Base-by-base conservation (phyloP, 257 asterid genomes). In the Plantago ovata region DNA sequence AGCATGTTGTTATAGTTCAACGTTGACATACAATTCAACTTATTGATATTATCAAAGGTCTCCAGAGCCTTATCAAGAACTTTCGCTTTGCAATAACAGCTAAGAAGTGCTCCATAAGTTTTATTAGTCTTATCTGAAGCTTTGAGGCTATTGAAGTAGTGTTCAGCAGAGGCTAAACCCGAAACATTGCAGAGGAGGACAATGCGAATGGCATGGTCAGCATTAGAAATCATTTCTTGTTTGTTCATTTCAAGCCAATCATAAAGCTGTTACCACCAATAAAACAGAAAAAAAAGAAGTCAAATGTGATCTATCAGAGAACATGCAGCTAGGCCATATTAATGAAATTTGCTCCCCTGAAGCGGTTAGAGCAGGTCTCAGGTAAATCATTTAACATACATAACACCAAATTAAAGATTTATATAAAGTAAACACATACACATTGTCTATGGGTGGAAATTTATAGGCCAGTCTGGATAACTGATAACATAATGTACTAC, bases 41-140 rank as follows among this genome's bases (percentile, higher is more conserved):
- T 72, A 64, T 82, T 81, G 72, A 81, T 74, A 77, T 80, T 61
- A 72, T 82, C 74, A 68, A 84, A 86, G 64, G 72, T 73, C 56
- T 78, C 76, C 53, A 65, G 24, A 66, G 78, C 95, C 77, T 84
- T 86, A 42, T 81, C 89, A 32, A 72, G 42, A 59, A n/a, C 65
- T 57, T 61, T n/a, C 63, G 66, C 81, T 72, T 52, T 61, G 84
- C 92, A 84, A 56, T 78, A 86, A 64, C 84, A 75, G 67, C 72
- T 59, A 11, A 81, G 83, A 67, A 85, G 86, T 14, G 95, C 82
- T 61, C 97, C 97, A 69, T 78, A 77, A 4, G 91, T 80, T 71
- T 82, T 82, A 21, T 7, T 61, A 48, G 83, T 78, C 72, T 84
- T 83, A 23, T 80, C 87, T 20, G 94, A 76, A 36, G 15, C 72